Base-by-base conservation (phyloP, 2,329 filamentous ascomycete species). In the Claviceps sp. region DNA sequence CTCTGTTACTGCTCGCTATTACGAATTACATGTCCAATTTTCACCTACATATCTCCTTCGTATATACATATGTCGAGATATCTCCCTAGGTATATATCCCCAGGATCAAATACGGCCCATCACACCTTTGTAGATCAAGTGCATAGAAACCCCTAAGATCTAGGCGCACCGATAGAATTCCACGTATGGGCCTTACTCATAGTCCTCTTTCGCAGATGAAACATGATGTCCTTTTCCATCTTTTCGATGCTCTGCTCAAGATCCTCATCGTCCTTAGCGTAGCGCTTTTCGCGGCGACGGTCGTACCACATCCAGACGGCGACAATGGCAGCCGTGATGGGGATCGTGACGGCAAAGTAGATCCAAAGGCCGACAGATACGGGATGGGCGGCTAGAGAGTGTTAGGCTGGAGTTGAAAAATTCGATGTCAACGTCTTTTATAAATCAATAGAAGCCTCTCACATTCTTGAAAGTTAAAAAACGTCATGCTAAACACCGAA, bases 401-500 rank as follows among this genome's bases (percentile, higher is more conserved):
- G 18, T 20, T 16, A 22, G 22, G 41, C 20, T 22, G 1, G 18
- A 4, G 9, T 20, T 59, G 49, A 58, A 52, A 52, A 37, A 34
- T 3, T 18, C 1, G 26, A 30, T 18, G 16, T 20, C 30, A 11
- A 34, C 30, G 9, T 34, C 3, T 11, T 34, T 8, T 30, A 6
- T 18, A 37, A 16, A 40, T 37, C 18, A 9, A 6, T 6, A 5
- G 8, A 41, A 11, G 4, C 9, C 3, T 3, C 64, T 55, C 61
- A 72, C 72, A 66, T 41, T 69, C 65, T 56, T 74, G 73, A 57
- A 82, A 83, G 64, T 83, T 74, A 67, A 84, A 84, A 62, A 84
- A 84, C 0, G 78, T 78, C 78, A 82, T 84, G 68, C 74, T 77
- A 58, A 84, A 84, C 24, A 84, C 69, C 0, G 80, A 83, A 8